phyloP scores from a whole-genome alignment of 345 rosid species.

The Eucalyptus caleyi region DNA sequence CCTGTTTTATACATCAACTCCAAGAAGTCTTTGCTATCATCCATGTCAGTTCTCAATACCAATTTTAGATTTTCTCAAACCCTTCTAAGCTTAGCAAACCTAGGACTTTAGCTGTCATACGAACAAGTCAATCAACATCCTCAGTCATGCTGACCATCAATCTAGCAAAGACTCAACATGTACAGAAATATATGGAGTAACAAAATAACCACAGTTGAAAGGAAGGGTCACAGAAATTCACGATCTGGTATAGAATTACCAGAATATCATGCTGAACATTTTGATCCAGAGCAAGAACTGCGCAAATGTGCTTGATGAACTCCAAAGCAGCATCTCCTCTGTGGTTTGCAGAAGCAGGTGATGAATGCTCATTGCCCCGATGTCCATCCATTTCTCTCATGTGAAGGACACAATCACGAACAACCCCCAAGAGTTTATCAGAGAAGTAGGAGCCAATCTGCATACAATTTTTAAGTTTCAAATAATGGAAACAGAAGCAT shows the following conservation, averaged over 20 bases:
- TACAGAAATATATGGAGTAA: not conserved
- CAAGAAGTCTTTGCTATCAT: not conserved
- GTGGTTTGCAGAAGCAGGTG: constrained; percentile 2
- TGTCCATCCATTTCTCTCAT: constrained; percentile 32
- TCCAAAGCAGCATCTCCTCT: constrained; percentile 63
- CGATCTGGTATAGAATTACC: constrained; percentile 18
- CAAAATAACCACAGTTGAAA: not conserved
- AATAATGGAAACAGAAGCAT: not conserved
- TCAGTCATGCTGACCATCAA: not conserved
- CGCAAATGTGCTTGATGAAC: constrained; percentile 68
- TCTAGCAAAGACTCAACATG: not conserved
- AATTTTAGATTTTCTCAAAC: not conserved
- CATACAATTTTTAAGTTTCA: not conserved
- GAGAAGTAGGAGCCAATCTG: constrained; percentile 69
- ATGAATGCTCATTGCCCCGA: constrained; percentile 7
- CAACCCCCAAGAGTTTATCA: constrained; percentile 53
- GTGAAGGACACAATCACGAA: constrained; percentile 49
- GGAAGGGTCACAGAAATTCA: not conserved
- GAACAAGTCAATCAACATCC: not conserved
- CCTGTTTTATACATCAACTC: not conserved
- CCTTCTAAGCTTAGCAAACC: not conserved
- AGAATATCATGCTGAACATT: constrained; percentile 77
- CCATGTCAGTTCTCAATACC: not conserved
- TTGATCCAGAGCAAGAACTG: constrained; percentile 79
- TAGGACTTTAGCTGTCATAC: not conserved